phyloP scores from a whole-genome alignment of 768 basidiomycete genomes.

The Russula foetens region DNA sequence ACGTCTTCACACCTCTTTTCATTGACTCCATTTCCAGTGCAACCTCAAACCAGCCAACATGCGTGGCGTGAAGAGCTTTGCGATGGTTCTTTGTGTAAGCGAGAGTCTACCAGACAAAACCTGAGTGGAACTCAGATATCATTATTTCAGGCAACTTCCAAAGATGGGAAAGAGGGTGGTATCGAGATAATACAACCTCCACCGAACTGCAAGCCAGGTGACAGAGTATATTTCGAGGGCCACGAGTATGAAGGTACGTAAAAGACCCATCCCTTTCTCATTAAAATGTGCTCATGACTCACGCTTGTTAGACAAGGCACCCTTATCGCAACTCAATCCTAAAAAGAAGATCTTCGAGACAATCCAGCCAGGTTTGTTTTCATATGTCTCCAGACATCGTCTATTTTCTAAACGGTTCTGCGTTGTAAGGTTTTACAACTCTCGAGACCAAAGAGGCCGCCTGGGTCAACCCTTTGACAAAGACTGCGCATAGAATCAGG shows the following conservation, averaged over 20 bases:
- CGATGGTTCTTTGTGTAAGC: conserved; percentile 90
- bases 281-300: background rate
- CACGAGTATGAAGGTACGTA: conserved; percentile 69
- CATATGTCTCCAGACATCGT: background rate
- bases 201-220: conserved; percentile 77
- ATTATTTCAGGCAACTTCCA: conserved; percentile 66
- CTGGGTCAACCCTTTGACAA: conserved; percentile 82
- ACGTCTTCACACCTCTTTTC: background rate
- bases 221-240: conserved; percentile 93
- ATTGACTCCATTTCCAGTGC: conserved; percentile 38
- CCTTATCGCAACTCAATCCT: conserved; percentile 84
- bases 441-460: conserved; percentile 82
- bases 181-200: conserved; percentile 92
- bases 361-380: conserved; percentile 72
- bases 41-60: conserved; percentile 95
- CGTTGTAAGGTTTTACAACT: conserved; percentile 68
- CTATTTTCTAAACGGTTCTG: background rate
- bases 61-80: conserved; percentile 97
- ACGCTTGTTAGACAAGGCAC: conserved; percentile 41
- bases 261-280: background rate
- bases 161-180: conserved; percentile 82
- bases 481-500: conserved; percentile 73
- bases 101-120: background rate
- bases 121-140: background rate
- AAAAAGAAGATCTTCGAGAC: conserved; percentile 99